phyloP scores from a whole-genome alignment of 768 basidiomycete species.

The Lenzites betulinus region DNA sequence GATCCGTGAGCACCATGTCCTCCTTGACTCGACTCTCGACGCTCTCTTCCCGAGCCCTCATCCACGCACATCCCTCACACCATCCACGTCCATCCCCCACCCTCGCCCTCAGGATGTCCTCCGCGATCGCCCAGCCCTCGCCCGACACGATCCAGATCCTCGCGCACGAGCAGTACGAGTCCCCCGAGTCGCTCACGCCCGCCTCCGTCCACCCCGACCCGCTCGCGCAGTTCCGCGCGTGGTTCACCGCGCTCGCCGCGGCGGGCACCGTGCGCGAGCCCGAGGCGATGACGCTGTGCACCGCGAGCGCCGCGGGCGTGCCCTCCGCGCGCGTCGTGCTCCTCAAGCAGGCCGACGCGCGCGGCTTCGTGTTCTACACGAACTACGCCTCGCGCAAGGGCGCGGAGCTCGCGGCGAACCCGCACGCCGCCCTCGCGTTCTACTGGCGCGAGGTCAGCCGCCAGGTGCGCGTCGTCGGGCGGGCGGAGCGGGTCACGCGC shows the following conservation, averaged over 20 bases:
- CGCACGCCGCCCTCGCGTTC: slow-evolving; percentile 80
- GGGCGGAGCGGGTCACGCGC: slow-evolving; percentile 72
- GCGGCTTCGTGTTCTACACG: slow-evolving; percentile 95
- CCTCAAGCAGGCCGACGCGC: slow-evolving; percentile 85
- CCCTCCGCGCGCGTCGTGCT: slow-evolving; percentile 91
- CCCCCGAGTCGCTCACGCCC: slow-evolving; percentile 66
- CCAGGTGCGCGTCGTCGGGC: slow-evolving; percentile 83
- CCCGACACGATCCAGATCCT: slow-evolving; percentile 66
- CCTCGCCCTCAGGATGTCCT: slow-evolving; percentile 8
- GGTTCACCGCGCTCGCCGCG: slow-evolving; percentile 74
- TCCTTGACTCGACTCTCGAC: slow-evolving; percentile 11
- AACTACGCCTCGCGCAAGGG: slow-evolving; percentile 97
- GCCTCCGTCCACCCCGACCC: slow-evolving; percentile 64
- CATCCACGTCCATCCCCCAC: background rate
- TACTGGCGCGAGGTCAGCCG: slow-evolving; percentile 89
- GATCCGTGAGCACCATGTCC: slow-evolving; percentile 6
- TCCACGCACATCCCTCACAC: background rate
- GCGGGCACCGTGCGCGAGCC: slow-evolving; percentile 72
- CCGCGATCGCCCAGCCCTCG: slow-evolving; percentile 44
- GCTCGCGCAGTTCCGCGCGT: slow-evolving; percentile 80
- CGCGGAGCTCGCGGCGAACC: slow-evolving; percentile 72
- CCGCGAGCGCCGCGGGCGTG: slow-evolving; percentile 67
- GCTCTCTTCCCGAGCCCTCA: background rate
- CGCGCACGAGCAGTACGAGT: slow-evolving; percentile 75
- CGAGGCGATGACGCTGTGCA: slow-evolving; percentile 87